These are phyloP conservation scores for Barnettozyma salicaria DNA, from an alignment of 805 yeast species.

Conservation along the genomic window DNA sequence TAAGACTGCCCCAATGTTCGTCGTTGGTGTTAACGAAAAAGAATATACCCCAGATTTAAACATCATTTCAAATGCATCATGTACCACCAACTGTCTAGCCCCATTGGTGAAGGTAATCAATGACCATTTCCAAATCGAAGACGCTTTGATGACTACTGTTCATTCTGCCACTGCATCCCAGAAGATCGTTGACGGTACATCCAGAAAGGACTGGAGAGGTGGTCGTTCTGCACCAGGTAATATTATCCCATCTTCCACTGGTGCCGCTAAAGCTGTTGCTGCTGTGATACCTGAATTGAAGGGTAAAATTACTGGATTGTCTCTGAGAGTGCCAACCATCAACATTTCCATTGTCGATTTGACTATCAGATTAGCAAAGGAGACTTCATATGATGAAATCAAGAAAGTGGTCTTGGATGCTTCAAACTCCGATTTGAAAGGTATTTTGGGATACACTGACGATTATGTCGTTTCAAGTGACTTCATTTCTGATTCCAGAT, in stretches of 20 bases:
- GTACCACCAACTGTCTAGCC: conserved; percentile 95
- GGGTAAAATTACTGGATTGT: conserved; percentile 92
- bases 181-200: conserved; percentile 95
- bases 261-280: conserved; percentile 98
- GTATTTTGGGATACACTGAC: conserved; percentile 84
- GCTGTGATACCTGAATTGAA: conserved; percentile 86
- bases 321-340: conserved; percentile 89
- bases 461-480: conserved; percentile 90
- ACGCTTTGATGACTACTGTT: conserved; percentile 94
- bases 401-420: conserved; percentile 69
- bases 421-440: conserved; percentile 72
- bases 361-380: conserved; percentile 74
- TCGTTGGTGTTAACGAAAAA: conserved; percentile 82
- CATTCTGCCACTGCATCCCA: conserved; percentile 96
- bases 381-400: conserved; percentile 79
- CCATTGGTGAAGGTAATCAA: conserved; percentile 88
- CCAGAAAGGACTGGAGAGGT: conserved; percentile 98
- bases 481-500: conserved; percentile 77
- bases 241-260: conserved; percentile 93
- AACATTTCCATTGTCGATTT: conserved; percentile 92
- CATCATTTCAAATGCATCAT: conserved; percentile 87
- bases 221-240: conserved; percentile 95
- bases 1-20: conserved; percentile 92
- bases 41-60: conserved; percentile 68
- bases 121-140: conserved; percentile 81